Conservation (phyloP, 306 rosid species). For the Malus sieversii region DNA sequence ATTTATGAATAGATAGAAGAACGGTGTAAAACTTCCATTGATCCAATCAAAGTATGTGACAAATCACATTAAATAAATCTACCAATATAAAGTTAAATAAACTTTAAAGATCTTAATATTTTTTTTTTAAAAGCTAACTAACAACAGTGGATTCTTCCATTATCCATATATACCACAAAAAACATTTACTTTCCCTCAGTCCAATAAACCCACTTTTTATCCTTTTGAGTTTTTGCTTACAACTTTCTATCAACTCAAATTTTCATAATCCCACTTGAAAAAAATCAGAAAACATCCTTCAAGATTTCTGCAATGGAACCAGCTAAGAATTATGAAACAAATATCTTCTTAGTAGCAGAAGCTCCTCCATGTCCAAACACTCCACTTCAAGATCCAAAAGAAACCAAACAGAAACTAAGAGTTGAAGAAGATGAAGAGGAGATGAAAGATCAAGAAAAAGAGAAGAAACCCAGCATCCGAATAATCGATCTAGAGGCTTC, state of each 20-base stretch:
- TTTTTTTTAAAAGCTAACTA: neutral
- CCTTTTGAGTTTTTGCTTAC: neutral
- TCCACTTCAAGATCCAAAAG: conserved; percentile 38
- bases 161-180: conserved; percentile 27
- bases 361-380: conserved; percentile 47
- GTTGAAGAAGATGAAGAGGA: conserved; percentile 32
- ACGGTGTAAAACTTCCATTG: neutral
- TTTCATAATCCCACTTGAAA: conserved; percentile 1
- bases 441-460: conserved; percentile 8
- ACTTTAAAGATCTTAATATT: conserved; percentile 1
- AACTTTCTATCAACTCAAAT: neutral
- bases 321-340: conserved; percentile 12
- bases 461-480: conserved; percentile 5
- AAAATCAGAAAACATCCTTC: neutral
- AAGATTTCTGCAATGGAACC: conserved; percentile 34
- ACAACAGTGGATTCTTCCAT: conserved; percentile 3
- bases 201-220: conserved; percentile 1
- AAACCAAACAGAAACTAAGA: conserved; percentile 22
- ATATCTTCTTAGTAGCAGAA: conserved; percentile 13
- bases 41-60: neutral
- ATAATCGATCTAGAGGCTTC: conserved; percentile 36
- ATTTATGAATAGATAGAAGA: neutral
- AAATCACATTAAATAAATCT: neutral
- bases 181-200: conserved; percentile 20
- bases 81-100: neutral